Conservation (phyloP, 345 rosid genomes). For the Carallia brachiata region DNA sequence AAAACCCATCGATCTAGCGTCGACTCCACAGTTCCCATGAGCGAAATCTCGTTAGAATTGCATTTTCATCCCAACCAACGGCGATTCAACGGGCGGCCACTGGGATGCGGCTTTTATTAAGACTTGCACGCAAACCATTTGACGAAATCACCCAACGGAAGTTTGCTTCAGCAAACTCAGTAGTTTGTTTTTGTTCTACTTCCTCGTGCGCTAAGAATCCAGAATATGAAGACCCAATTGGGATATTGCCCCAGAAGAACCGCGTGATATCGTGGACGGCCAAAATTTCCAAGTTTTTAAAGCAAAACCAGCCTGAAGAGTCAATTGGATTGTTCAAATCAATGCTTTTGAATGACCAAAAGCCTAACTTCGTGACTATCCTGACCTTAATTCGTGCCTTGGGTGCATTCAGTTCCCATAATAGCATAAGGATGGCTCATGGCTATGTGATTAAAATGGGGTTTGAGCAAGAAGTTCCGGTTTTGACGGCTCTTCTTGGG, state of each 20-base stretch:
- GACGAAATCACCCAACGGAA: conserved; percentile 23
- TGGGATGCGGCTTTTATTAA: not conserved
- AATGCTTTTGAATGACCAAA: conserved; percentile 22
- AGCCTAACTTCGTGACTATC: conserved; percentile 29
- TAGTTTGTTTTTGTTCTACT: not conserved
- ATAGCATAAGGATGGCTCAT: conserved; percentile 15
- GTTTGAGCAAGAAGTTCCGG: conserved; percentile 20
- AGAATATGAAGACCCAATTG: not conserved
- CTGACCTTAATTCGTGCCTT: conserved; percentile 21
- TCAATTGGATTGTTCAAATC: conserved; percentile 23
- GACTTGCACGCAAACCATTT: conserved; percentile 18
- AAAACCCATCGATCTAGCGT: too few species aligned
- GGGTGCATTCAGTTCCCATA: conserved; percentile 16
- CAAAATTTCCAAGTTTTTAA: conserved; percentile 19
- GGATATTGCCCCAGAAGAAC: conserved; percentile 1
- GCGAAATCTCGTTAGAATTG: too few species aligned
- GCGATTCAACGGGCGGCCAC: not conserved
- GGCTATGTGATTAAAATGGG: conserved; percentile 26
- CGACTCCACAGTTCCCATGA: too few species aligned
- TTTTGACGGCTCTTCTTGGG: conserved; percentile 23
- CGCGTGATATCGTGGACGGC: conserved; percentile 25
- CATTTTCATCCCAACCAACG: not conserved
- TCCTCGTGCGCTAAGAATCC: not conserved
- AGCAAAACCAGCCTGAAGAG: conserved; percentile 15
- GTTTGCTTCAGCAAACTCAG: not conserved